Base-by-base conservation (phyloP, 2,329 filamentous ascomycete species). In the Zymoseptoria passerinii region DNA sequence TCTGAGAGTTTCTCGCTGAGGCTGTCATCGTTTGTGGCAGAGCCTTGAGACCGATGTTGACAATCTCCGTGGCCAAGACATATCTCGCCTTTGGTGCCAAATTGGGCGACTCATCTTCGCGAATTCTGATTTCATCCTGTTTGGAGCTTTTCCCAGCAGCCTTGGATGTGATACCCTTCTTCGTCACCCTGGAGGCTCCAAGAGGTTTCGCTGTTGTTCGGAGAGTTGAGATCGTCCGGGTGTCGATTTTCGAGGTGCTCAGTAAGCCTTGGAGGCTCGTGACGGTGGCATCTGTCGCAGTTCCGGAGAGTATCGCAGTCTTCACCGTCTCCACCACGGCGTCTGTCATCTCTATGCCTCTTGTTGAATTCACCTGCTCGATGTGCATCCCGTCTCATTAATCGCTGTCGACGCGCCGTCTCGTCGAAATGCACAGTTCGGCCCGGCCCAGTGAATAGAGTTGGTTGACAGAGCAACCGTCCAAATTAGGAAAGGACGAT, bases 1-100 rank as follows among this genome's bases (percentile, higher is more conserved):
- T 29, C 8, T 8, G 50, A 3, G 7, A 16, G 16, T 19, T 29
- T 28, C 54, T 56, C 4, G 28, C 16, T 50, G 40, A 61, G 1
- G 76, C 72, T 69, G 85, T 90, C 19, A 84, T 78, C 0, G 84
- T 84, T 57, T 88, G 84, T n/a, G 80, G 80, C 3, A 92, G 78
- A 8, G 81, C 79, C 67, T 88, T 90, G 48, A 92, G 77, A 1
- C 85, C 80, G 6, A 78, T 77, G 70, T 92, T 92, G 66, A 90
- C 83, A 40, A 90, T 78, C 61, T 90, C 83, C 0, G 88, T 90
- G 10, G 88, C 88, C 40, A 92, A 74, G 50, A 82, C 77, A 54
- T 84, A 84, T 70, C 81, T 83, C 58, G 90, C 86, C 65, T 81
- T 83, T 4, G 77, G 69, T 4, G 80, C 75, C 28, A 87, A 71